Evolutionary conservation across 2,329 filamentous ascomycete species (phyloP).

Genomic region (Sporothrix brunneoviolacea): DNA sequence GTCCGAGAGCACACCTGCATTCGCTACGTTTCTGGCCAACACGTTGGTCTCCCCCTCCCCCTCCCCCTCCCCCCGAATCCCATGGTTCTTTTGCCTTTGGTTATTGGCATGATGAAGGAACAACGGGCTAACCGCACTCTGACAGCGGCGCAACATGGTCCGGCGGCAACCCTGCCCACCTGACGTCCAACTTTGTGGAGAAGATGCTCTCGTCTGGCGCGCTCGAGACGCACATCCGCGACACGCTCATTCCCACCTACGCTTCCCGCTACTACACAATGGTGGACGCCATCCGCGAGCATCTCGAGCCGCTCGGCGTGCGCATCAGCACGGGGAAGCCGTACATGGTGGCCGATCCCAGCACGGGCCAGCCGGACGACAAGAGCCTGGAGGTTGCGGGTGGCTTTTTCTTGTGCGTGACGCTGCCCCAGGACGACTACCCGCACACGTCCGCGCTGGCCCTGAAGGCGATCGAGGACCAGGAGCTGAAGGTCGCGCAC

Average conservation of each 20-base stretch:
- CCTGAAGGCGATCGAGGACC: slow-evolving; percentile 42
- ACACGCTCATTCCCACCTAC: slow-evolving; percentile 31
- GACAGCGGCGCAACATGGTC: slow-evolving; percentile 22
- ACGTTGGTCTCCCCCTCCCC: slow-evolving; percentile 24
- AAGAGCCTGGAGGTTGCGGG: slow-evolving; percentile 34
- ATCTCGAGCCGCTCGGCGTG: slow-evolving; percentile 10
- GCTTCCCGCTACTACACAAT: neutral
- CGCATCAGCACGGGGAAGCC: slow-evolving; percentile 4
- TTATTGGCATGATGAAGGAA: neutral
- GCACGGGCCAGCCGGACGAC: neutral
- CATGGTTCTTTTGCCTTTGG: too few relatives aligned
- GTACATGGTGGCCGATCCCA: neutral
- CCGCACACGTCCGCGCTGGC: slow-evolving; percentile 23
- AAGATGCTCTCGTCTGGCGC: slow-evolving; percentile 45
- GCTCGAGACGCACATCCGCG: slow-evolving; percentile 46
- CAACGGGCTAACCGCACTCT: slow-evolving; percentile 18
- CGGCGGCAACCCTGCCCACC: slow-evolving; percentile 24
- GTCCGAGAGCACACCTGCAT: slow-evolving; percentile 52
- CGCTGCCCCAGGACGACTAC: slow-evolving; percentile 36
- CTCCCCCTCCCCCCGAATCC: too few relatives aligned
- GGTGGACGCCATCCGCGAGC: slow-evolving; percentile 12
- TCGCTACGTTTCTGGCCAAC: slow-evolving; percentile 46
- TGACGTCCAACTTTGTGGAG: slow-evolving; percentile 29
- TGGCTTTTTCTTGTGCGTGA: slow-evolving; percentile 61
- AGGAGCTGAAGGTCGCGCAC: slow-evolving; percentile 47